Conservation (phyloP, 306 rosid species). For the Rubus parviflorus region DNA sequence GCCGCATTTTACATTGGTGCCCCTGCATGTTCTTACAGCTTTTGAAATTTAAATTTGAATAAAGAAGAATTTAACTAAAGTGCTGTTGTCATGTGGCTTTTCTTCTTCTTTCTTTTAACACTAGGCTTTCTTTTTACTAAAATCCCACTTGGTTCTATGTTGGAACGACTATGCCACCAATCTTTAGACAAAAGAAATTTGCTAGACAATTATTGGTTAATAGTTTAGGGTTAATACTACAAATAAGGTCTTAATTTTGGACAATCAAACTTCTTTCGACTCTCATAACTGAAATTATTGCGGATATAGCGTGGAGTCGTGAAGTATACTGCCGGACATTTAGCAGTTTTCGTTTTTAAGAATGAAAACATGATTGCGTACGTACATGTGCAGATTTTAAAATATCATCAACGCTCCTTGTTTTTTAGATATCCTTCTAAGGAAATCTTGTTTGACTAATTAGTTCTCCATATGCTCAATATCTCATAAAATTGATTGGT, state of each 20-base stretch:
- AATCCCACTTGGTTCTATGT: background rate
- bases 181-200: background rate
- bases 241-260: background rate
- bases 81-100: background rate
- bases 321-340: no score
- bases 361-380: no score
- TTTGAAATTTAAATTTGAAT: background rate
- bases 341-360: no score
- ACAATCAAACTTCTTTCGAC: no score
- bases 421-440: no score
- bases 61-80: background rate
- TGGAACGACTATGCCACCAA: background rate
- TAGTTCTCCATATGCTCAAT: no score
- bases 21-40: slow-evolving; percentile 9
- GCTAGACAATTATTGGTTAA: background rate
- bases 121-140: background rate
- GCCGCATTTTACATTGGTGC: background rate
- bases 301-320: no score
- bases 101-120: background rate
- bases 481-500: no score
- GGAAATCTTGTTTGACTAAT: no score
- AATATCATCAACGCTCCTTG: no score
- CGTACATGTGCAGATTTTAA: no score
- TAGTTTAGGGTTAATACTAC: background rate
- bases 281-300: no score